These are phyloP conservation scores for Camelina neglecta DNA, from an alignment of 345 rosid genomes.

Conservation along the genomic window DNA sequence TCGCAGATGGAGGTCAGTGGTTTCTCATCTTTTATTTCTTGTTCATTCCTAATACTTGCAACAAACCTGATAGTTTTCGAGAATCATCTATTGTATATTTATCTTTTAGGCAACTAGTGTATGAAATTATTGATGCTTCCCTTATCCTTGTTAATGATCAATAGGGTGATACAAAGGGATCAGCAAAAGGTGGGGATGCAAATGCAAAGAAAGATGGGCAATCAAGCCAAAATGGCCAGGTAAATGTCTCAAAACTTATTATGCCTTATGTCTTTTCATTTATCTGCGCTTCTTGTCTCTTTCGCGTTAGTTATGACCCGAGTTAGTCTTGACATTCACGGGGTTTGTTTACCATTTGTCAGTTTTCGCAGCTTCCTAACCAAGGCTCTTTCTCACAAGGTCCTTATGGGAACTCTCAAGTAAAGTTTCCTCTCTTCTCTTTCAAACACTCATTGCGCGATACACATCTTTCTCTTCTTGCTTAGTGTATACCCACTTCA, in stretches of 20 bases:
- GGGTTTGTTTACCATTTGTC: conserved; percentile 20
- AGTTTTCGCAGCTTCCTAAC: conserved; percentile 62
- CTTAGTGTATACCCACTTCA: neutral
- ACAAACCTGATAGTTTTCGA: neutral
- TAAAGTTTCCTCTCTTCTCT: conserved; percentile 47
- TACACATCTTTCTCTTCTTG: neutral
- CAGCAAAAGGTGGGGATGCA: conserved; percentile 70
- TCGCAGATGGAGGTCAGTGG: conserved; percentile 84
- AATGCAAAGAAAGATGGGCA: conserved; percentile 63
- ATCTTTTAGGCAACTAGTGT: conserved; percentile 1
- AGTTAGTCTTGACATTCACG: conserved; percentile 8
- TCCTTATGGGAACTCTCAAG: conserved; percentile 66
- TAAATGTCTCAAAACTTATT: conserved; percentile 24
- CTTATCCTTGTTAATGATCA: conserved; percentile 7
- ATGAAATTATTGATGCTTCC: conserved; percentile 11
- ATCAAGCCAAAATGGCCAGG: conserved; percentile 64
- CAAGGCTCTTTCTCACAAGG: conserved; percentile 60
- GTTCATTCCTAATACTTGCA: neutral
- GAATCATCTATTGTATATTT: neutral
- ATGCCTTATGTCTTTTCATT: neutral
- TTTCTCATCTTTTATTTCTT: conserved; percentile 12
- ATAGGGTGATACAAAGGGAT: conserved; percentile 89
- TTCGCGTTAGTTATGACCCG: neutral
- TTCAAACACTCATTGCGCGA: neutral
- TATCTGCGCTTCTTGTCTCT: neutral